Percentiles rank a stretch among this genome's conserved stretches.
phyloP scores from a whole-genome alignment of 192 early-diverging fungal species.

The Coemansia sp. region DNA sequence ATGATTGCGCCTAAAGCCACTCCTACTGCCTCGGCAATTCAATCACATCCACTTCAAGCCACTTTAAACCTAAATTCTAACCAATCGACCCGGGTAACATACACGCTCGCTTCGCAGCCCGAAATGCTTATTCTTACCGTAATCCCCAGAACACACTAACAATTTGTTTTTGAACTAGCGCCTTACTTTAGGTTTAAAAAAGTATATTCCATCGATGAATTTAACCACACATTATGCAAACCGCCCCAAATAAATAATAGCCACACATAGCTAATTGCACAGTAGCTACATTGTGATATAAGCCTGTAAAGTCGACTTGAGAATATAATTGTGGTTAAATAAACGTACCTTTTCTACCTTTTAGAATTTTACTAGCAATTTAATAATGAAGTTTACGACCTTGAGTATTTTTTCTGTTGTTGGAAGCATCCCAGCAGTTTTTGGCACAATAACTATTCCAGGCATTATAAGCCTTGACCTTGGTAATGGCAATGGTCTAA shows the following conservation, averaged over 20 bases:
- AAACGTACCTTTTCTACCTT: too few relatives aligned
- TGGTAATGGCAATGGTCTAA: conserved; percentile 11
- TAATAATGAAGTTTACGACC: conserved; percentile 18
- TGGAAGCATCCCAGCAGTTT: conserved; percentile 9
- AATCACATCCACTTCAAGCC: conserved; percentile 5
- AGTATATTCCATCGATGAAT: too few relatives aligned
- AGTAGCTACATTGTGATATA: too few relatives aligned
- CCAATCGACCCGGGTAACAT: conserved; percentile 7
- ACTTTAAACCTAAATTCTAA: conserved; percentile 15
- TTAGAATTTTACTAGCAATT: too few relatives aligned
- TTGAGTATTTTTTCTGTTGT: conserved; percentile 6
- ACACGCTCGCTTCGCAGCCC: conserved; percentile 10
- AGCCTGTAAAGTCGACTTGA: too few relatives aligned
- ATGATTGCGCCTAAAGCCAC: neutral
- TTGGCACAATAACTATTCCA: conserved; percentile 27
- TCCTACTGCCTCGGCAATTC: neutral
- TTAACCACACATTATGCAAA: neutral
- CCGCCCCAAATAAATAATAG: neutral
- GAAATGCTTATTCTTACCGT: conserved; percentile 16
- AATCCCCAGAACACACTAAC: conserved; percentile 1
- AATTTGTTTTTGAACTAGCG: neutral
- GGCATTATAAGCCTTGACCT: conserved; percentile 39
- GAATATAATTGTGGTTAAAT: neutral
- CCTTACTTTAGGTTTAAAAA: too few relatives aligned
- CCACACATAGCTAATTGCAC: too few relatives aligned